A percentile compares a stretch with the other conserved stretches of the same genome.
Conservation (phyloP, 2,329 filamentous ascomycete species). For the Magnaporthiopsis rhizophila region DNA sequence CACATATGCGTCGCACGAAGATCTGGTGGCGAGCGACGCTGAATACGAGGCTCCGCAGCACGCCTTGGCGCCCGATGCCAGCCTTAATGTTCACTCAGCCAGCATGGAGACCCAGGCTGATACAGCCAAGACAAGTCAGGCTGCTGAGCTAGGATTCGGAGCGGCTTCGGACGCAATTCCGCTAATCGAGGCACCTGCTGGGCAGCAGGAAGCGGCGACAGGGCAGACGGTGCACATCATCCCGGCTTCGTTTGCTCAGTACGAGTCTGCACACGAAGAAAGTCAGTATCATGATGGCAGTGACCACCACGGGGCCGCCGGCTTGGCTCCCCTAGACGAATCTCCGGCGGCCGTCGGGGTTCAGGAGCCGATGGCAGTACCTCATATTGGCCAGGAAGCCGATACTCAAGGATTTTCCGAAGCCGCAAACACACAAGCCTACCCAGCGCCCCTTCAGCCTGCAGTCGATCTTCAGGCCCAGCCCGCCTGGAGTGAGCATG, state of each 20-base stretch:
- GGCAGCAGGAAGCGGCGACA: not conserved
- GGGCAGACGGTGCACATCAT: not conserved
- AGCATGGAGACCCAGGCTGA: not conserved
- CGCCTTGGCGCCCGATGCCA: not conserved
- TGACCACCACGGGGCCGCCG: not conserved
- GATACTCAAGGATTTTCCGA: not conserved
- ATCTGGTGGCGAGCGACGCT: not conserved
- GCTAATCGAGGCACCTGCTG: not conserved
- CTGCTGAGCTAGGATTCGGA: too few relatives aligned
- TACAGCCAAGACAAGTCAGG: not conserved
- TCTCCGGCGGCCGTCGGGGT: not conserved
- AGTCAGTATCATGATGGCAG: not conserved
- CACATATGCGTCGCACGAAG: not conserved
- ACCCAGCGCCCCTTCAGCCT: not conserved
- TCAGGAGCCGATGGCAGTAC: not conserved
- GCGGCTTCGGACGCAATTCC: not conserved
- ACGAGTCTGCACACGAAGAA: not conserved
- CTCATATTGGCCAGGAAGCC: not conserved
- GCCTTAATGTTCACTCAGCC: not conserved
- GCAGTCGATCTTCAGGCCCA: not conserved
- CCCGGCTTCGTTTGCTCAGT: not conserved
- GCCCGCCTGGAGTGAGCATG: too few relatives aligned
- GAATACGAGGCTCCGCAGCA: not conserved
- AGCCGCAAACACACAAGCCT: not conserved
- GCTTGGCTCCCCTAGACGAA: not conserved